A percentile compares a stretch with the other conserved stretches of the same genome.
phyloP scores from a whole-genome alignment of 257 asterid species.

The Catharanthus roseus region DNA sequence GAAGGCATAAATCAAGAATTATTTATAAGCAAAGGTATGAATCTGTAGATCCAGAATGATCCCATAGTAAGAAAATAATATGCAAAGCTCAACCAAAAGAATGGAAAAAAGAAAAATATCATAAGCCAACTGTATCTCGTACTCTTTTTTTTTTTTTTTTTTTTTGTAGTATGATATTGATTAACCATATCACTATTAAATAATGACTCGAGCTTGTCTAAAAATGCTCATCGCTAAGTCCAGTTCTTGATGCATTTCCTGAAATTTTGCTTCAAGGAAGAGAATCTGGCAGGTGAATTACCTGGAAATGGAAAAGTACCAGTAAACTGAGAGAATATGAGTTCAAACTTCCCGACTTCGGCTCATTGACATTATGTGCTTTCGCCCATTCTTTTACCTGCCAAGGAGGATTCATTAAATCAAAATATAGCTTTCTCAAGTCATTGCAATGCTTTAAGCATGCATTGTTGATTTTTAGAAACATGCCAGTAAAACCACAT shows the following conservation, averaged over 20 bases:
- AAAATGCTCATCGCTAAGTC: neutral
- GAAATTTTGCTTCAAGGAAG: neutral
- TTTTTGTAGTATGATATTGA: neutral
- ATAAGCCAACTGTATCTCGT: neutral
- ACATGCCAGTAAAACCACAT: conserved; percentile 80
- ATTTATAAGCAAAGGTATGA: neutral
- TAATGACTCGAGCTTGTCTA: neutral
- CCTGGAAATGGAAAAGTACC: conserved; percentile 93
- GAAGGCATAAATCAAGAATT: neutral
- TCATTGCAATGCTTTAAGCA: conserved; percentile 4
- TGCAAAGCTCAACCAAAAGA: neutral
- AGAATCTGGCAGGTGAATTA: conserved; percentile 17
- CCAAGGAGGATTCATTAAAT: conserved; percentile 27
- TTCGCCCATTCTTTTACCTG: conserved; percentile 99
- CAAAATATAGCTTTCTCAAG: conserved; percentile 9
- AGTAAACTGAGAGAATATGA: conserved; percentile 85
- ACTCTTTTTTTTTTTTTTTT: too few species aligned
- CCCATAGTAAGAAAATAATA: neutral
- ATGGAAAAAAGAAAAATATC: neutral
- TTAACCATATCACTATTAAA: neutral
- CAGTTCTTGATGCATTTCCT: neutral
- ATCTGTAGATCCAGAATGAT: neutral
- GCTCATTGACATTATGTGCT: conserved; percentile 66
- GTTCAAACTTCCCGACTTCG: conserved; percentile 74
- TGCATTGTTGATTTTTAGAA: conserved; percentile 14